Conservation (phyloP, 2,329 filamentous ascomycete genomes). For the Fusarium sublunatum region DNA sequence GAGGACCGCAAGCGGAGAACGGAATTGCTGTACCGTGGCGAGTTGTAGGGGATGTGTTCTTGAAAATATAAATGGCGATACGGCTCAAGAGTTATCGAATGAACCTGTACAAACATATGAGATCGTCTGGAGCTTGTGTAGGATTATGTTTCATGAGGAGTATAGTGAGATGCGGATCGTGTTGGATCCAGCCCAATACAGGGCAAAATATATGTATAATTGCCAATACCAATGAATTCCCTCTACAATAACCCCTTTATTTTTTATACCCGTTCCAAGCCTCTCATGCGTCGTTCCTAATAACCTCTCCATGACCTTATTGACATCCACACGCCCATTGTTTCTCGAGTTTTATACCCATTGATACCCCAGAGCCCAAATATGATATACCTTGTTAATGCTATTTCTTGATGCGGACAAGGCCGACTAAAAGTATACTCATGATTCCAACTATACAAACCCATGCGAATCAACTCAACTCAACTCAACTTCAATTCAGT, state of each 20-base stretch:
- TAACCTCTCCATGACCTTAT: slow-evolving; percentile 3
- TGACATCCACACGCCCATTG: slow-evolving; percentile 4
- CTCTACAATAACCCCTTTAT: slow-evolving; percentile 22
- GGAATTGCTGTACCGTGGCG: slow-evolving; percentile 63
- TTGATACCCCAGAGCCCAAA: neutral
- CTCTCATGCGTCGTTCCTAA: neutral
- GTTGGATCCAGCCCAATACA: slow-evolving; percentile 18
- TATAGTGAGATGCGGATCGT: slow-evolving; percentile 26
- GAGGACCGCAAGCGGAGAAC: slow-evolving; percentile 66
- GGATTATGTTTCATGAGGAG: slow-evolving; percentile 39
- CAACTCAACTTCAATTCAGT: slow-evolving; percentile 27
- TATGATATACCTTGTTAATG: neutral
- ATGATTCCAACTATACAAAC: slow-evolving; percentile 3
- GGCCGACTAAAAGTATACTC: neutral
- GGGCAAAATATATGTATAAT: slow-evolving; percentile 40
- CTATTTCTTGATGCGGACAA: neutral
- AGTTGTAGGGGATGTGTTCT: slow-evolving; percentile 54
- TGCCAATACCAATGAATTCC: slow-evolving; percentile 42
- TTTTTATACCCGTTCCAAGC: slow-evolving; percentile 9
- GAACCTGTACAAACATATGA: slow-evolving; percentile 41
- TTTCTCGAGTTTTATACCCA: neutral
- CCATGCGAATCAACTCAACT: slow-evolving; percentile 6
- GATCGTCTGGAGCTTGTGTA: slow-evolving; percentile 38
- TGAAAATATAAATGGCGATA: neutral
- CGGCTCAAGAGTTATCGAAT: slow-evolving; percentile 11